Conservation (phyloP, 768 basidiomycete genomes). For the Calocybe indica region DNA sequence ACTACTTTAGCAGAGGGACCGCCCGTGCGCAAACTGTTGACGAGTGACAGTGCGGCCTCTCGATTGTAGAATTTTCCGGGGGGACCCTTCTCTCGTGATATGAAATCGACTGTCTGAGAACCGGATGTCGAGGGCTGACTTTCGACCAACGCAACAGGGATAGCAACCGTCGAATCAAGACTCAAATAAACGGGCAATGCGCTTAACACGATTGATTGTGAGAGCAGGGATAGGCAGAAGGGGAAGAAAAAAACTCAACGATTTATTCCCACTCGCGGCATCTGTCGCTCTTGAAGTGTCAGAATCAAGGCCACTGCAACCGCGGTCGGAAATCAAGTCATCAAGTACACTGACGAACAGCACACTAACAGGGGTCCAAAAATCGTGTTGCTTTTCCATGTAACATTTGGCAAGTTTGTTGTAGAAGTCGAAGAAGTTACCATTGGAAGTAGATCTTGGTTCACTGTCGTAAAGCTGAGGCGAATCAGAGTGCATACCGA, state of each 20-base stretch:
- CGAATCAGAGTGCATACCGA: neutral
- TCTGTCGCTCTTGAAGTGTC: neutral
- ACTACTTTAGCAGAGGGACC: constrained; percentile 44
- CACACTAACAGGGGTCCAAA: constrained; percentile 58
- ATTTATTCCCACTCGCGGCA: neutral
- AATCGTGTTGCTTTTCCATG: constrained; percentile 52
- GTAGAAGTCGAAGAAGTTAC: constrained; percentile 15
- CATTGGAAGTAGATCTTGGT: constrained; percentile 43
- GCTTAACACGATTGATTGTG: constrained; percentile 19
- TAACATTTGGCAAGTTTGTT: constrained; percentile 1
- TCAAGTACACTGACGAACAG: constrained; percentile 6
- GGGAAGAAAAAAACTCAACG: neutral
- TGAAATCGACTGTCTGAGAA: constrained; percentile 28
- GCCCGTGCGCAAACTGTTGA: constrained; percentile 45
- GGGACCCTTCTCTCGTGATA: constrained; percentile 33
- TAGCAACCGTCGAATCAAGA: constrained; percentile 41
- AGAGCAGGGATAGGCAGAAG: constrained; percentile 27
- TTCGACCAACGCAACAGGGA: constrained; percentile 38
- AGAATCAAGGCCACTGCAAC: constrained; percentile 1
- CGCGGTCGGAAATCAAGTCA: neutral
- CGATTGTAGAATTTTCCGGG: constrained; percentile 59
- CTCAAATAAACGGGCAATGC: constrained; percentile 37
- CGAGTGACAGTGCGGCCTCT: constrained; percentile 39
- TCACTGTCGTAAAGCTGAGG: constrained; percentile 34
- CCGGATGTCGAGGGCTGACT: constrained; percentile 26